Percentiles rank a stretch among this genome's conserved stretches.
These are phyloP conservation scores for Astrephomene gubernaculifera DNA, from an alignment of 139 green algal genomes.

Conservation along the genomic window DNA sequence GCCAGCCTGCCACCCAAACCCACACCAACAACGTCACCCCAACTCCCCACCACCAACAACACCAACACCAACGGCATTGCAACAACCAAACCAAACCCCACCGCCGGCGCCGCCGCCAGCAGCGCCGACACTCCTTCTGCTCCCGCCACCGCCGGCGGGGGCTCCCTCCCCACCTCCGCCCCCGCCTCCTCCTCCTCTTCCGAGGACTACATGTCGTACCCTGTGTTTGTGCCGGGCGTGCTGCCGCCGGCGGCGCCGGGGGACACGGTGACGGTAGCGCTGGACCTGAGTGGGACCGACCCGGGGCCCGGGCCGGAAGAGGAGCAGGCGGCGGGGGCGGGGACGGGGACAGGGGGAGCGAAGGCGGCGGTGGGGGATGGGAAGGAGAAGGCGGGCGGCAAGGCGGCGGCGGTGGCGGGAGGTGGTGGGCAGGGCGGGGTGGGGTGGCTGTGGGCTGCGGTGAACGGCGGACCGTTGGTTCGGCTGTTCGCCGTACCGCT, in stretches of 20 bases:
- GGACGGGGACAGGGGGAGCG: neutral
- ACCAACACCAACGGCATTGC: too few species aligned
- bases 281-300: constrained; percentile 24
- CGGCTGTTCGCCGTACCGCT: constrained; percentile 21
- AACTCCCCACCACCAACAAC: too few species aligned
- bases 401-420: neutral
- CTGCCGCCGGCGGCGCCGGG: constrained; percentile 14
- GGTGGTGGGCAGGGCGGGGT: neutral
- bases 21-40: too few species aligned
- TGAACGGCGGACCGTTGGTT: constrained; percentile 19
- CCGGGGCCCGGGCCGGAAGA: neutral
- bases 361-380: too few species aligned
- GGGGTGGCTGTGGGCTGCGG: constrained; percentile 4
- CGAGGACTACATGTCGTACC: neutral
- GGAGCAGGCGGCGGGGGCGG: neutral
- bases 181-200: too few species aligned
- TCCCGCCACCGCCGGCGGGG: neutral
- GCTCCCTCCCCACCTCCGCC: too few species aligned
- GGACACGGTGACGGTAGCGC: constrained; percentile 26
- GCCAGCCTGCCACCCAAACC: neutral
- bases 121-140: neutral
- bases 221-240: neutral
- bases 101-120: neutral
- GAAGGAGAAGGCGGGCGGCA: neutral
- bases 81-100: too few species aligned